Evolutionary conservation across 2,329 filamentous ascomycete species (phyloP), one percentile per base, ranked within the genome.

Genomic region (Thelonectria olida): DNA sequence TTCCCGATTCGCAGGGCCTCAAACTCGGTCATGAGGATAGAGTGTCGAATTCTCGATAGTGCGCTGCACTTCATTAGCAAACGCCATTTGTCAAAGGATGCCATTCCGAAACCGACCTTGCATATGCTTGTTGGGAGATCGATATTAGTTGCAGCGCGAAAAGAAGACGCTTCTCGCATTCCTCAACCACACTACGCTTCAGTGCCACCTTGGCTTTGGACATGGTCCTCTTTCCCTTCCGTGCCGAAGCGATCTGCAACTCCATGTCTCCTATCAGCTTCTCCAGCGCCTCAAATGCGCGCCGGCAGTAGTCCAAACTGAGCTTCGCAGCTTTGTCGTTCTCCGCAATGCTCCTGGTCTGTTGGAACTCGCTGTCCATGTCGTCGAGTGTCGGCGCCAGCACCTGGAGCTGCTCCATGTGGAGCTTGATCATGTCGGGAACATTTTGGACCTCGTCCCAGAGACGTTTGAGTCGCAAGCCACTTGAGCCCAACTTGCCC

Each of bases 381-480:
- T 38, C 39, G 12, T 51, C 36, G 5, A 51, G 54, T 7, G 54
- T 12, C 5, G 47, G 54, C 4, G 47, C 36, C 25, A 57, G 19
- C 15, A 51, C 20, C 17, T 57, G 25, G 5, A 57, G 47, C 15
- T 51, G 38, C 27, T 57, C 54, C 15, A 51, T 17, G 15, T 22
- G 20, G 2, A 38, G 12, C 5, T 44, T 31, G 47, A 50, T 45
- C 45, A 38, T 42, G 13, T 50, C 36, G 19, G 45, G 54, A 19
- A 66, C 54, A 27, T 66, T 48, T 6, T 67, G 59, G 0, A 67
- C 59, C 25, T 69, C 62, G 2, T 66, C 45, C 66, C 66, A 69
- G 8, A 69, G 52, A 0, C 51, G 50, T 7, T 67, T 69, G 0
- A 69, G 60, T 8, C 38, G 34, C 2, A 66, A 19, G 0, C 41